Evolutionary conservation across 2,329 filamentous ascomycete species (phyloP).

Genomic region (Diaporthe sp.): DNA sequence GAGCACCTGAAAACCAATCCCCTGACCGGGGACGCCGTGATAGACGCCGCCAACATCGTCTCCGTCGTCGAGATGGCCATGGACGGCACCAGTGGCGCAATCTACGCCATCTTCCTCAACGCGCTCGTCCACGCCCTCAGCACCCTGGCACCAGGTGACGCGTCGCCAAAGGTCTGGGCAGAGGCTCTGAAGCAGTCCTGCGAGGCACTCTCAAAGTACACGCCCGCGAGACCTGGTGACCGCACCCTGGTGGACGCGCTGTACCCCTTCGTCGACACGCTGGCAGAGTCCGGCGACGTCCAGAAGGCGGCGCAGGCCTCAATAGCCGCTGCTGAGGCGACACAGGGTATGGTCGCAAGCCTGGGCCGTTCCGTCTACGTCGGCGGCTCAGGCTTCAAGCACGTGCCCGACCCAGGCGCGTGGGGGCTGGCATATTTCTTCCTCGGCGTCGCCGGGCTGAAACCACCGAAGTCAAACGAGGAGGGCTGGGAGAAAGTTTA

Average conservation of each 20-base stretch:
- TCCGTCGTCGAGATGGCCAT: conserved; percentile 69
- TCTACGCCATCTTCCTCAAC: conserved; percentile 89
- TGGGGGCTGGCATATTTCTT: conserved; percentile 85
- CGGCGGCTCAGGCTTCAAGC: conserved; percentile 79
- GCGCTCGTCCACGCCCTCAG: conserved; percentile 78
- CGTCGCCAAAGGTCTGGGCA: conserved; percentile 64
- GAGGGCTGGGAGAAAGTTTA: conserved; percentile 53
- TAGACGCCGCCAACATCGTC: conserved; percentile 67
- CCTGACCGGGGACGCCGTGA: conserved; percentile 65
- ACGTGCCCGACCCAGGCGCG: conserved; percentile 79
- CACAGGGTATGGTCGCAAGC: conserved; percentile 92
- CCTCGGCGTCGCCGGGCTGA: conserved; percentile 76
- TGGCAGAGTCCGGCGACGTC: conserved; percentile 76
- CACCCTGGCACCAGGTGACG: conserved; percentile 56
- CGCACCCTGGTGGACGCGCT: conserved; percentile 92
- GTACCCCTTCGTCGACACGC: conserved; percentile 84
- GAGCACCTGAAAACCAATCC: conserved; percentile 61
- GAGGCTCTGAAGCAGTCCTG: conserved; percentile 80
- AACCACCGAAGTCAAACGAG: conserved; percentile 56
- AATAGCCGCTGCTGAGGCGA: conserved; percentile 81
- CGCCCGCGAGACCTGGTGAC: conserved; percentile 89
- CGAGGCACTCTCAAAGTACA: conserved; percentile 83
- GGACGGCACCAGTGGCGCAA: conserved; percentile 74
- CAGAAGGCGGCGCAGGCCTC: conserved; percentile 82
- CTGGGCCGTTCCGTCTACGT: conserved; percentile 88